Conservation (phyloP, 345 rosid genomes). For the Acer campestre region DNA sequence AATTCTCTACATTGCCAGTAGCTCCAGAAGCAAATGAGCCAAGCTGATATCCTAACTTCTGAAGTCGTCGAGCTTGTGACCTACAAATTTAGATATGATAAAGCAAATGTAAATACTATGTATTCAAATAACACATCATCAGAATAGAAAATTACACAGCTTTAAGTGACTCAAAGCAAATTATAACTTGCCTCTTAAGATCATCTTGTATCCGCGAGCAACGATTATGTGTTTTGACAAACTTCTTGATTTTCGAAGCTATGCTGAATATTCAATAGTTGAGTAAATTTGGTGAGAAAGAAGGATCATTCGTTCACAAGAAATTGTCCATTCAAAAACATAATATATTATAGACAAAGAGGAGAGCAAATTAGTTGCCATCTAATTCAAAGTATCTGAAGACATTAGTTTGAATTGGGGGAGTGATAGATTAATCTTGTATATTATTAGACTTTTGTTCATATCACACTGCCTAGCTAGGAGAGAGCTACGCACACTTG, state of each 20-base stretch:
- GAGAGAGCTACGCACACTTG: no score
- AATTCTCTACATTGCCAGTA: constrained; percentile 63
- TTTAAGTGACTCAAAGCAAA: constrained; percentile 14
- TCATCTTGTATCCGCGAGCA: constrained; percentile 65
- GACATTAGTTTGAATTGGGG: no score
- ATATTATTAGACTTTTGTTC: no score
- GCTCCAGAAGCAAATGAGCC: constrained; percentile 42
- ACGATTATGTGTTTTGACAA: constrained; percentile 67
- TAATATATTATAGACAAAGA: neutral
- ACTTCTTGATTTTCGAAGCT: constrained; percentile 73
- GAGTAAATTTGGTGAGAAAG: constrained; percentile 22
- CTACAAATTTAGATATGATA: constrained; percentile 40
- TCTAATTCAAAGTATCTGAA: no score
- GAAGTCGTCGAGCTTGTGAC: constrained; percentile 76
- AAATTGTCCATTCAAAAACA: neutral
- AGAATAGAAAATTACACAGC: constrained; percentile 8
- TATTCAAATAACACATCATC: neutral
- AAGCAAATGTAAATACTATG: constrained; percentile 10
- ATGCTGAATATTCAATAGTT: constrained; percentile 50
- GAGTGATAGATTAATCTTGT: no score
- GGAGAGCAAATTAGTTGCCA: neutral
- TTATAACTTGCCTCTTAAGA: constrained; percentile 57
- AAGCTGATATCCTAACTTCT: constrained; percentile 75
- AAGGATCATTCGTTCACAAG: constrained; percentile 17
- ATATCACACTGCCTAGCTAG: no score